Base-by-base conservation (phyloP, 2,329 filamentous ascomycete species). In the Verticillium alfalfae region DNA sequence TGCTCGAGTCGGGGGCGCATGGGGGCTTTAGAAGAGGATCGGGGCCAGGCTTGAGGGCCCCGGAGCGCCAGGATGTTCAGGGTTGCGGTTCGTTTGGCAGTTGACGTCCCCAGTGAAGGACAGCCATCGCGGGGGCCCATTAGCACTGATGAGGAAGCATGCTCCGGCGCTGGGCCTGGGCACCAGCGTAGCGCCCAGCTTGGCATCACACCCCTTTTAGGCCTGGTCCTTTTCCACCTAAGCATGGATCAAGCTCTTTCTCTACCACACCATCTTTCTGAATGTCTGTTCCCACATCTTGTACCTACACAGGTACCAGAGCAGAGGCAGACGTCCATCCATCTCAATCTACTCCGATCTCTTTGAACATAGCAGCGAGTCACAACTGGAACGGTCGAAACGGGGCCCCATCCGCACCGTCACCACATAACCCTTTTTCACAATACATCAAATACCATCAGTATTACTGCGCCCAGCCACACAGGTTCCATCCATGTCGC, bases 71-170 rank as follows among this genome's bases (percentile, higher is more conserved):
- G 45, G 45, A 26, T 52, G 45, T 3, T 22, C 45, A 22, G 45
- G 8, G 45, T 22, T 22, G 45, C 22, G 9, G 45, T 13, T 52
- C 45, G 45, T 52, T 52, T 52, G n/a, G 18, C 45, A 52, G 45
- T 22, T 22, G 18, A 52, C 45, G 45, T 22, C 41, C n/a, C 41
- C 41, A 22, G 45, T 52, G 22, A 31, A 22, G 22, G 45, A 52
- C n/a, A 52, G 45, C n/a, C 26, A 8, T 10, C 22, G n/a, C 18
- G 22, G 45, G 45, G 26, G 26, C 26, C 41, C 4, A 60, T 62
- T 56, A 54, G 52, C 37, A 65, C 63, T 61, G 63, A 65, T 60
- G 57, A 58, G 62, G 62, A 60, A 65, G 59, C 57, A 62, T n/a
- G 55, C 55, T 57, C 55, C 45, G 45, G 45, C 18, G n/a, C 45